A percentile compares a stretch with the other conserved stretches of the same genome.
These are phyloP conservation scores for Clavispora santaluciae DNA, from an alignment of 805 yeast species.

Conservation along the genomic window DNA sequence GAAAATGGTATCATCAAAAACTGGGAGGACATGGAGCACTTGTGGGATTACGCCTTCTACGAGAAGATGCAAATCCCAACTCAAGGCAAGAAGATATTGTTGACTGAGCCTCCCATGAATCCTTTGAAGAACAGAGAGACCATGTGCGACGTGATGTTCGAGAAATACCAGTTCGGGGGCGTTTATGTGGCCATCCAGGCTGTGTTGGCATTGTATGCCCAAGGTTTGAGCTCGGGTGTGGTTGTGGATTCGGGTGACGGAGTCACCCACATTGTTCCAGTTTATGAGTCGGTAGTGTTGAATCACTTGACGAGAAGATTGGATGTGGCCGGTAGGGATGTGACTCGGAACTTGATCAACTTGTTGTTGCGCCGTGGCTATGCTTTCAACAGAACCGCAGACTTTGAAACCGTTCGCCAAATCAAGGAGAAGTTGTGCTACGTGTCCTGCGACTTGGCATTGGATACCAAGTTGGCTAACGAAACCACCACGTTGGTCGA, in stretches of 20 bases:
- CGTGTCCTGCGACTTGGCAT: constrained; percentile 88
- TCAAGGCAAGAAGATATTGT: constrained; percentile 68
- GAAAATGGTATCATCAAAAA: constrained; percentile 93
- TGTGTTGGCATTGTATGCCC: constrained; percentile 95
- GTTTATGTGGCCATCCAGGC: constrained; percentile 97
- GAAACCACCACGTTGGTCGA: constrained; percentile 96
- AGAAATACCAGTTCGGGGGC: constrained; percentile 83
- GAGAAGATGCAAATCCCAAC: constrained; percentile 81
- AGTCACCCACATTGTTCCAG: constrained; percentile 97
- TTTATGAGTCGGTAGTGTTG: constrained; percentile 93
- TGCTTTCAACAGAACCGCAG: constrained; percentile 97
- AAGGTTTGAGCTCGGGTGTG: constrained; percentile 93
- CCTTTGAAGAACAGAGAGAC: constrained; percentile 85
- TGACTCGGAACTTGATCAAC: constrained; percentile 91
- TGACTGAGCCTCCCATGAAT: constrained; percentile 98
- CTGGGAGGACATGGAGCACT: constrained; percentile 98
- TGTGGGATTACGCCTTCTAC: constrained; percentile 97
- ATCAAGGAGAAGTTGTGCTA: constrained; percentile 95
- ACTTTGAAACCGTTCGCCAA: constrained; percentile 97
- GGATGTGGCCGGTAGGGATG: constrained; percentile 98
- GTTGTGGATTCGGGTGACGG: constrained; percentile 99
- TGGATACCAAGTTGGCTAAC: constrained; percentile 80
- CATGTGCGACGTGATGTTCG: constrained; percentile 93
- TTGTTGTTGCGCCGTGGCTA: constrained; percentile 91
- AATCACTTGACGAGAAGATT: constrained; percentile 88